Evolutionary conservation across 139 green algal species (phyloP), one percentile per base, ranked within the genome.

Genomic region (Tetraselmis striata): DNA sequence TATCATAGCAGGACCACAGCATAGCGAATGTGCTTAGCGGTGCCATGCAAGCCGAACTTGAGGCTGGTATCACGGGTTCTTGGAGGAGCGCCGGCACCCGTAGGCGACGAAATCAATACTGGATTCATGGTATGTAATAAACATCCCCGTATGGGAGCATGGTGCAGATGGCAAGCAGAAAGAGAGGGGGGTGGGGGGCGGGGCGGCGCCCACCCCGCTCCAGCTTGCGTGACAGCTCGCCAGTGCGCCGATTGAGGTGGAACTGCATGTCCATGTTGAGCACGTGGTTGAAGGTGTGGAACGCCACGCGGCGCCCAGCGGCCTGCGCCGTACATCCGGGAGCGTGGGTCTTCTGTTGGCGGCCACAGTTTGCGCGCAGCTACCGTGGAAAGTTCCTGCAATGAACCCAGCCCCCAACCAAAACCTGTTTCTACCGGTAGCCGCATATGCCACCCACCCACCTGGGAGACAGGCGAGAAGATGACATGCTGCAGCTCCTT

Each of bases 201-300:
- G 45, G 45, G 77, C 2, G 75, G 27, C 0, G n/a, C 84, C 18
- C 59, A 94, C 91, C 91, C 80, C 96, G 83, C 82, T 98, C 96
- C 83, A 98, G 89, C 77, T 98, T 96, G 29, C 93, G 87, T 2
- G 92, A 93, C 78, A 99, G 85, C 1, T 92, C 83, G 22, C 96
- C 96, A 0, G 95, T 98, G 25, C 93, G 88, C 58, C 95, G 87
- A 75, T 98, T 90, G 45, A 98, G 84, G 83, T 98, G 95, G 88
- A 94, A 98, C 0, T 30, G 80, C 27, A 93, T 85, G 85, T 98
- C 94, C 32, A 98, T 83, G 58, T 87, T 83, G 31, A 97, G 88
- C 28, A 98, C 91, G 84, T 98, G 95, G 26, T 79, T 77, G 74
- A 98, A 96, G 23, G 92, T 95, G 84, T 94, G 89, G 76, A 93